A percentile compares a stretch with the other conserved stretches of the same genome.
Conservation (phyloP, 2,329 filamentous ascomycete species). For the Delphinella strobiligena region DNA sequence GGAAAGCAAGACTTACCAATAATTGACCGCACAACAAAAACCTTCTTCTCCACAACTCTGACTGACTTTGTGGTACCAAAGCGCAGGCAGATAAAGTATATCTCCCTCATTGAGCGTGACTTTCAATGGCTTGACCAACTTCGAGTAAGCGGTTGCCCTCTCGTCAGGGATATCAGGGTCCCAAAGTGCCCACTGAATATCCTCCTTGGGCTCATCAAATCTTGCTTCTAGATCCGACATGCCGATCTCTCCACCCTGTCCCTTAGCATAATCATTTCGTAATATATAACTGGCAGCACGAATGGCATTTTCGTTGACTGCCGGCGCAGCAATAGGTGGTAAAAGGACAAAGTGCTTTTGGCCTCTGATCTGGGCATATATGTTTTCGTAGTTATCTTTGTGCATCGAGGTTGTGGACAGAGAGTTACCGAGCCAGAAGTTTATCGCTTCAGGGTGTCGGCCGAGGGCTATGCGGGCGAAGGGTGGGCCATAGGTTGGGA, state of each 20-base stretch:
- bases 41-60: constrained; percentile 58
- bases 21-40: constrained; percentile 68
- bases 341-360: constrained; percentile 64
- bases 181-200: constrained; percentile 60
- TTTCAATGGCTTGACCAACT: constrained; percentile 47
- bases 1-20: constrained; percentile 43
- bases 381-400: constrained; percentile 76
- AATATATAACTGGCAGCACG: constrained; percentile 37
- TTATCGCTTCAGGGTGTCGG: constrained; percentile 58
- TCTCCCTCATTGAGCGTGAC: constrained; percentile 62
- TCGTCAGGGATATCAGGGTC: constrained; percentile 51
- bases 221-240: constrained; percentile 18
- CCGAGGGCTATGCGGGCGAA: constrained; percentile 63
- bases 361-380: constrained; percentile 66
- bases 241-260: constrained; percentile 4
- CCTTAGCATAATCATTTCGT: not conserved
- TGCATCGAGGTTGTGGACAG: constrained; percentile 60
- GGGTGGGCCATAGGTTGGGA: constrained; percentile 48
- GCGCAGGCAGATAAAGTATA: constrained; percentile 69
- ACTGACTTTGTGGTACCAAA: constrained; percentile 79
- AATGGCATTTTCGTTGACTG: constrained; percentile 53
- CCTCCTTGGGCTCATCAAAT: constrained; percentile 25
- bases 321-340: constrained; percentile 57
- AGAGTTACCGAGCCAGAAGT: constrained; percentile 72
- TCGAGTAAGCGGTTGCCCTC: constrained; percentile 46